Percentiles rank a stretch among this genome's conserved stretches.
phyloP scores from a whole-genome alignment of 768 basidiomycete species.

The Tulasnella sp. region DNA sequence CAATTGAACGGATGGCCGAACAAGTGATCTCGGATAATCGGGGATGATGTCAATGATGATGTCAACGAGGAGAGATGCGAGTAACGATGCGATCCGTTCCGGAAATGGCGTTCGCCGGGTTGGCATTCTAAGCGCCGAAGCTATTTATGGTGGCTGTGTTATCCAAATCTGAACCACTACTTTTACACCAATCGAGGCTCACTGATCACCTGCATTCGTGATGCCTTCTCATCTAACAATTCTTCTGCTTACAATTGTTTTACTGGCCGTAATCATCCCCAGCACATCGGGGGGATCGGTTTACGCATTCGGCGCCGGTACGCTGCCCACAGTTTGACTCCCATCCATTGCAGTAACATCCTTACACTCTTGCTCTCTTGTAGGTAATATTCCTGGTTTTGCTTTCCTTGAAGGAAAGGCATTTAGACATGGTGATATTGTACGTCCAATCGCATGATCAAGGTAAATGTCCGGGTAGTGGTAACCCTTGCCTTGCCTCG shows the following conservation, averaged over 20 bases:
- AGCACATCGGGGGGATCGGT: slow-evolving; percentile 4
- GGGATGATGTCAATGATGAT: too few relatives aligned
- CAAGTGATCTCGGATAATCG: too few relatives aligned
- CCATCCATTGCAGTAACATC: not conserved
- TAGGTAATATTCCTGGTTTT: slow-evolving; percentile 80
- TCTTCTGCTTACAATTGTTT: slow-evolving; percentile 10
- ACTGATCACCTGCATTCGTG: not conserved
- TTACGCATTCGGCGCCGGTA: slow-evolving; percentile 12
- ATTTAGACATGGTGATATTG: slow-evolving; percentile 83
- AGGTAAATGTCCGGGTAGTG: slow-evolving; percentile 21
- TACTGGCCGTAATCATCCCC: slow-evolving; percentile 10
- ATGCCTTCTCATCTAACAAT: slow-evolving; percentile 12
- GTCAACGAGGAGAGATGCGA: too few relatives aligned
- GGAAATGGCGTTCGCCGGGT: too few relatives aligned
- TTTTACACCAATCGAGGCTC: too few relatives aligned
- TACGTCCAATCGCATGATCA: slow-evolving; percentile 25
- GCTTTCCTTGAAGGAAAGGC: slow-evolving; percentile 78
- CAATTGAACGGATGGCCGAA: too few relatives aligned
- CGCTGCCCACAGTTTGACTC: not conserved
- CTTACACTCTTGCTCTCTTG: slow-evolving; percentile 47
- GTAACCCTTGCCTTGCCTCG: slow-evolving; percentile 17
- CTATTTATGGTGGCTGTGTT: too few relatives aligned
- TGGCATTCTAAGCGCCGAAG: too few relatives aligned
- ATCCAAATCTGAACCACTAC: too few relatives aligned
- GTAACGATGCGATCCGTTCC: too few relatives aligned